Conservation (phyloP, 73 alveolate species). For the Paramecium primaurelia region DNA sequence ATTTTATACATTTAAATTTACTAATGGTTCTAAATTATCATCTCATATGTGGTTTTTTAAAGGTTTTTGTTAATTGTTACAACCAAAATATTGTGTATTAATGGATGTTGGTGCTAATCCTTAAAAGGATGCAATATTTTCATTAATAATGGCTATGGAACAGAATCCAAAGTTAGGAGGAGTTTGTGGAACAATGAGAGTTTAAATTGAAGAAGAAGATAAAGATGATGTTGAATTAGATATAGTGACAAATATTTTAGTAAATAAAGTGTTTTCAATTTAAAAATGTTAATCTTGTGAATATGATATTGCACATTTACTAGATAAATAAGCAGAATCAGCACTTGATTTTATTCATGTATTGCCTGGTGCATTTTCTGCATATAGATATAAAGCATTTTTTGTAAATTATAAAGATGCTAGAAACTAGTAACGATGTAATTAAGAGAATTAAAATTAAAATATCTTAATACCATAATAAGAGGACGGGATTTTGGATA, state of each 20-base stretch:
- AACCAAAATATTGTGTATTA: slow-evolving; percentile 58
- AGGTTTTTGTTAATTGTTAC: slow-evolving; percentile 47
- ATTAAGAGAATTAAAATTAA: neutral
- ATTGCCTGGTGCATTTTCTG: slow-evolving; percentile 70
- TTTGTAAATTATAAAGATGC: neutral
- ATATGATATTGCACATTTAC: slow-evolving; percentile 62
- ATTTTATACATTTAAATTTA: slow-evolving; percentile 52
- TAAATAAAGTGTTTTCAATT: neutral
- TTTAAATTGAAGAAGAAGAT: neutral
- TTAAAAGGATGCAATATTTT: slow-evolving; percentile 8
- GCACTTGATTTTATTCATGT: slow-evolving; percentile 64
- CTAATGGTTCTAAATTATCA: slow-evolving; percentile 53
- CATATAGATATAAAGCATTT: slow-evolving; percentile 64
- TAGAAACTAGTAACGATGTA: neutral
- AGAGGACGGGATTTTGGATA: neutral
- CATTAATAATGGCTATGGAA: slow-evolving; percentile 46
- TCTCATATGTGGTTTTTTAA: slow-evolving; percentile 67
- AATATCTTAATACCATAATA: neutral
- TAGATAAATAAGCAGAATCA: slow-evolving; percentile 66
- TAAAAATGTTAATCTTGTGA: slow-evolving; percentile 49
- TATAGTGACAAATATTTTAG: neutral
- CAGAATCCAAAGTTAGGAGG: slow-evolving; percentile 31
- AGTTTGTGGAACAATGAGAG: slow-evolving; percentile 57
- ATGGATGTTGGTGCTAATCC: slow-evolving; percentile 64
- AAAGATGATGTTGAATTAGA: neutral